Conservation (phyloP, 345 rosid genomes). For the Punica granatum region DNA sequence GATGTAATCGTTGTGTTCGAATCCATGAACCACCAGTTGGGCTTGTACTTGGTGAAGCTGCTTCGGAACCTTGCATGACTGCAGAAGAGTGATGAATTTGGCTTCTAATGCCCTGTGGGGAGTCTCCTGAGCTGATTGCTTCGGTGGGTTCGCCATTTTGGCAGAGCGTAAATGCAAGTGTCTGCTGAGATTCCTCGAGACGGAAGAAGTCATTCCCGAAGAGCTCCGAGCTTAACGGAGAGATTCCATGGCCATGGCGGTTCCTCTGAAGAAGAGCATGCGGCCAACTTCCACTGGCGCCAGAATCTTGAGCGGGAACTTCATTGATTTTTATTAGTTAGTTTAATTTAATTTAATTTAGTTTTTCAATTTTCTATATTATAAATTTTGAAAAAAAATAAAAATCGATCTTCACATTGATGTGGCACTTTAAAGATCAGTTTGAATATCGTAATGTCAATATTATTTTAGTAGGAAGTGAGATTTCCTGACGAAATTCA, state of each 20-base stretch:
- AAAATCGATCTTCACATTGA: too few relatives aligned
- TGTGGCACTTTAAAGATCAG: too few relatives aligned
- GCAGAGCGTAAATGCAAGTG: neutral
- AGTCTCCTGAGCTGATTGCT: neutral
- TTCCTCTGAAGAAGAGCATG: neutral
- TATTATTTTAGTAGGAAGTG: too few relatives aligned
- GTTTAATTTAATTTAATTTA: too few relatives aligned
- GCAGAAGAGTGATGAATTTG: constrained; percentile 41
- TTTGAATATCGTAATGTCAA: too few relatives aligned
- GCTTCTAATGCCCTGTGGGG: constrained; percentile 41
- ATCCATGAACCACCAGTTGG: constrained; percentile 32
- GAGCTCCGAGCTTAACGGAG: neutral
- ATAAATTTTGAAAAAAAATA: too few relatives aligned
- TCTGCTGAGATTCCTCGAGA: neutral
- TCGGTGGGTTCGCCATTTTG: neutral
- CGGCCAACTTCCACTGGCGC: too few relatives aligned
- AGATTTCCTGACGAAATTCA: too few relatives aligned
- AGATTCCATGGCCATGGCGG: neutral
- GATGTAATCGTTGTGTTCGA: constrained; percentile 31
- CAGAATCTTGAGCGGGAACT: too few relatives aligned
- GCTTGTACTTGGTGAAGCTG: constrained; percentile 57
- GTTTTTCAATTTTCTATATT: too few relatives aligned
- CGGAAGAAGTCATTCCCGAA: neutral
- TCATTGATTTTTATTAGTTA: too few relatives aligned
- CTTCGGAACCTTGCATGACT: constrained; percentile 47